Percentiles rank a stretch among this genome's conserved stretches.
Conservation (phyloP, 1,284 basidiomycete species). For the Microbotryum saponariae region DNA sequence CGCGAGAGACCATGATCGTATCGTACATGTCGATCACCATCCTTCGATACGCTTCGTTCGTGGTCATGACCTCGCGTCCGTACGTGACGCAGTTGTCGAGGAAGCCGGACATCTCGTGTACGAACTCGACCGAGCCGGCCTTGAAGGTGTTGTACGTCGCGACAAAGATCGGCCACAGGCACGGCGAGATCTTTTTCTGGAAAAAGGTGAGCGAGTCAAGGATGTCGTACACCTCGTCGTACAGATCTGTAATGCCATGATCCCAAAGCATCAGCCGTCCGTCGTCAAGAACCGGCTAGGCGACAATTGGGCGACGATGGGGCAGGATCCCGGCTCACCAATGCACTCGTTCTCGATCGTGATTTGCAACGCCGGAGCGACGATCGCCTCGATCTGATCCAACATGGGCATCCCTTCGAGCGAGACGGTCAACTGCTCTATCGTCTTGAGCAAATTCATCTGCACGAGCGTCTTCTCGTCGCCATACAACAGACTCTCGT, state of each 20-base stretch:
- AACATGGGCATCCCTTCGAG: slow-evolving; percentile 67
- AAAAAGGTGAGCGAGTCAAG: slow-evolving; percentile 80
- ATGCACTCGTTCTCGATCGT: slow-evolving; percentile 51
- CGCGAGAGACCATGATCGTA: slow-evolving; percentile 60
- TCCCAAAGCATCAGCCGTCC: not conserved
- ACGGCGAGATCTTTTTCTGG: slow-evolving; percentile 62
- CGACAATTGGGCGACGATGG: too few relatives aligned
- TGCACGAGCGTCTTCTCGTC: slow-evolving; percentile 36
- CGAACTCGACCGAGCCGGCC: slow-evolving; percentile 71
- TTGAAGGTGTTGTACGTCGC: slow-evolving; percentile 79
- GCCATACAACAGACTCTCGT: slow-evolving; percentile 17
- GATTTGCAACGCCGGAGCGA: slow-evolving; percentile 67
- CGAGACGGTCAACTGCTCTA: slow-evolving; percentile 50
- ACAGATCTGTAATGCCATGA: slow-evolving; percentile 53
- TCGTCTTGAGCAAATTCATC: slow-evolving; percentile 44
- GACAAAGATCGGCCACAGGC: slow-evolving; percentile 82
- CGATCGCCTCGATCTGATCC: slow-evolving; percentile 67
- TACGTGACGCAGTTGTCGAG: slow-evolving; percentile 85
- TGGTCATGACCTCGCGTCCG: slow-evolving; percentile 66
- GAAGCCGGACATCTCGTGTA: slow-evolving; percentile 81
- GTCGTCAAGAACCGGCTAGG: not conserved
- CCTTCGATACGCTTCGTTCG: slow-evolving; percentile 64
- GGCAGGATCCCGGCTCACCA: slow-evolving; percentile 41
- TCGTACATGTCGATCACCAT: slow-evolving; percentile 79
- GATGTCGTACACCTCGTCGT: slow-evolving; percentile 80